Percentiles rank a stretch among this genome's conserved stretches.
These are phyloP conservation scores for Triticum aestivum DNA, from an alignment of 176 grass and related monocot genomes.

Conservation along the genomic window DNA sequence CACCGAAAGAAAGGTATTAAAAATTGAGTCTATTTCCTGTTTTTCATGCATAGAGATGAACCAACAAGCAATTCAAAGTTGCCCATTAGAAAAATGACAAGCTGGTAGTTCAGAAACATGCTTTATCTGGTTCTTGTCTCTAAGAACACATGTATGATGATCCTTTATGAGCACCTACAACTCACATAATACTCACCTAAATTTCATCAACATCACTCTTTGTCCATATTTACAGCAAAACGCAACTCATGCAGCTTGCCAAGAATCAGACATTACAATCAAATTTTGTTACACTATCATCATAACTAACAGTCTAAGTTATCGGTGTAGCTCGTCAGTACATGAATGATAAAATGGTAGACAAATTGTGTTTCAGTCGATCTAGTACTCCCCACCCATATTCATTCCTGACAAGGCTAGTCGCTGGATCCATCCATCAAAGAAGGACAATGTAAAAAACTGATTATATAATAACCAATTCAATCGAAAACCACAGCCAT, in stretches of 20 bases:
- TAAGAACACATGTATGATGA: not conserved
- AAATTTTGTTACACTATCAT: not conserved
- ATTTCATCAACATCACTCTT: not conserved
- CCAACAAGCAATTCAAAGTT: not conserved
- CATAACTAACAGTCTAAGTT: not conserved
- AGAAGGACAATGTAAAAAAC: not conserved
- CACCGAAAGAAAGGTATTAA: not conserved
- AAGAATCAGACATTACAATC: conserved; percentile 11
- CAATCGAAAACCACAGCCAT: not conserved
- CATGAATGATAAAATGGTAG: not conserved
- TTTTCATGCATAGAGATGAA: not conserved
- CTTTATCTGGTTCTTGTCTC: not conserved
- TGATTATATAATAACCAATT: not conserved
- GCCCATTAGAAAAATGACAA: not conserved
- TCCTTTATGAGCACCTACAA: not conserved
- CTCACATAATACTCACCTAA: not conserved
- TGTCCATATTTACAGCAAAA: conserved; percentile 17
- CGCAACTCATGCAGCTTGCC: conserved; percentile 9
- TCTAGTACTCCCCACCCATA: not conserved
- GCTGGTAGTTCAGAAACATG: not conserved
- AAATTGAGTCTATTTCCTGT: not conserved
- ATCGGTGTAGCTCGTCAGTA: not conserved
- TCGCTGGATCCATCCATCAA: not conserved
- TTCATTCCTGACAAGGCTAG: not conserved
- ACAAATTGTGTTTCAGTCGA: not conserved